A percentile compares a stretch with the other conserved stretches of the same genome.
Evolutionary conservation across 78 protist genomes (phyloP).

Genomic region (Thecamonas trahens): DNA sequence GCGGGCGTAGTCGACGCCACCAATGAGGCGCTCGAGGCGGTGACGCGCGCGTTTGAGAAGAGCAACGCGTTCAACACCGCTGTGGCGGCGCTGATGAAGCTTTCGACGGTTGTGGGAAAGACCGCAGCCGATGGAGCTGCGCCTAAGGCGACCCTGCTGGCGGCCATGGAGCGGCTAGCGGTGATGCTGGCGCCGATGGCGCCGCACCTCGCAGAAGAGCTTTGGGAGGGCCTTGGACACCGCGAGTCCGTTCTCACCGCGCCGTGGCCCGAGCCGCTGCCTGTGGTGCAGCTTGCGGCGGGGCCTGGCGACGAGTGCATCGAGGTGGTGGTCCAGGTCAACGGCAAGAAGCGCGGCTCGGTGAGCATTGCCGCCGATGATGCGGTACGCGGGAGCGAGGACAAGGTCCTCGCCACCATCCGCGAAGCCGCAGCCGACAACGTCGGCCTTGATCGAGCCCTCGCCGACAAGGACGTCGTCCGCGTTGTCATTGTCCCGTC

Average conservation of each 20-base stretch:
- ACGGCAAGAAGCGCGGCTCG: slow-evolving; percentile 7
- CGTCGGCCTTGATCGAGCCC: too few relatives aligned
- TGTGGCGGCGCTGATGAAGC: slow-evolving; percentile 44
- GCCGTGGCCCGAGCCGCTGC: too few relatives aligned
- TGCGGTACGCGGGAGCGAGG: too few relatives aligned
- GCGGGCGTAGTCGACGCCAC: not conserved
- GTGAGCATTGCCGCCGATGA: too few relatives aligned
- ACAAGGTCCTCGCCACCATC: too few relatives aligned
- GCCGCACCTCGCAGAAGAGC: slow-evolving; percentile 38
- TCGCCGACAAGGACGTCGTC: too few relatives aligned
- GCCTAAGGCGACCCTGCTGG: not conserved
- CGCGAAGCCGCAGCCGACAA: too few relatives aligned
- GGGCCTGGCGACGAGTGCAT: too few relatives aligned
- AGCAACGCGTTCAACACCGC: slow-evolving; percentile 48
- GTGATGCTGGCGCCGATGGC: slow-evolving; percentile 51
- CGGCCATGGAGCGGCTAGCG: not conserved
- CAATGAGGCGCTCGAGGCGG: not conserved
- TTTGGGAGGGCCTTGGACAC: slow-evolving; percentile 17
- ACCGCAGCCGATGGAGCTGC: not conserved
- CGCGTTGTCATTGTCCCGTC: too few relatives aligned
- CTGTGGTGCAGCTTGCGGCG: too few relatives aligned
- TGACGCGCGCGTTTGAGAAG: not conserved
- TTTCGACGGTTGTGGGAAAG: slow-evolving; percentile 27
- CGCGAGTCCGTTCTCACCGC: too few relatives aligned
- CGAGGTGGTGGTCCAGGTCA: not conserved